phyloP scores from a whole-genome alignment of 2,329 filamentous ascomycete species.

The Venturia nashicola region DNA sequence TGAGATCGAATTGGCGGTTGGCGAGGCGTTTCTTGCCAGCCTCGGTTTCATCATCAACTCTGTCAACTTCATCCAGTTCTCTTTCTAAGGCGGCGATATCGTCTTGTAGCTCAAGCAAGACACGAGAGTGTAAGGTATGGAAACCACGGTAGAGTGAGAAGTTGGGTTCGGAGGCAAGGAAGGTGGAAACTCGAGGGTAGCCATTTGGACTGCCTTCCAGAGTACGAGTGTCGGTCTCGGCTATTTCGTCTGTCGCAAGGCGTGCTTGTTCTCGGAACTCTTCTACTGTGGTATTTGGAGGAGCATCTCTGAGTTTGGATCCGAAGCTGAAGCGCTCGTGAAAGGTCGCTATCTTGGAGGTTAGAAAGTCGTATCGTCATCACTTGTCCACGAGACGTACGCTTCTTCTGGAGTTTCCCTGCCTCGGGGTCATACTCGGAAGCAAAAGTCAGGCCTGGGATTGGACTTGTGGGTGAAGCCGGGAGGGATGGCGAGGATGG shows the following conservation, averaged over 20 bases:
- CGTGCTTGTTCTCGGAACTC: background rate
- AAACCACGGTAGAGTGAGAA: conserved; percentile 29
- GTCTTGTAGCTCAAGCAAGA: conserved; percentile 26
- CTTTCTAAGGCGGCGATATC: conserved; percentile 25
- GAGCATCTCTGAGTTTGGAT: background rate
- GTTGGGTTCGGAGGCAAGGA: conserved; percentile 27
- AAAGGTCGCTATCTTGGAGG: background rate
- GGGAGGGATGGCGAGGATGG: background rate
- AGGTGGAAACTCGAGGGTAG: conserved; percentile 26
- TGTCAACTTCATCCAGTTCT: conserved; percentile 21
- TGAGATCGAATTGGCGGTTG: conserved; percentile 11
- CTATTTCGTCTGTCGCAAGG: background rate
- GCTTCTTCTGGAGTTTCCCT: background rate
- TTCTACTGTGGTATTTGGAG: background rate
- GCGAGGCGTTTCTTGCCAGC: conserved; percentile 4
- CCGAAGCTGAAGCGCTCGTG: background rate
- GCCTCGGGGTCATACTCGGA: background rate
- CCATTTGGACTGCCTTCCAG: conserved; percentile 27
- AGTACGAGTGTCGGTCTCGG: conserved; percentile 9
- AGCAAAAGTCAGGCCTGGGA: background rate
- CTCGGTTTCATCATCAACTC: conserved; percentile 12
- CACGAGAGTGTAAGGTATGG: conserved; percentile 25
- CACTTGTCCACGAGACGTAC: background rate
- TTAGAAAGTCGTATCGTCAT: background rate
- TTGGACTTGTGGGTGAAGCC: background rate